Evolutionary conservation across 176 grass and related monocot genomes (phyloP).

Genomic region (Paspalum vaginatum): DNA sequence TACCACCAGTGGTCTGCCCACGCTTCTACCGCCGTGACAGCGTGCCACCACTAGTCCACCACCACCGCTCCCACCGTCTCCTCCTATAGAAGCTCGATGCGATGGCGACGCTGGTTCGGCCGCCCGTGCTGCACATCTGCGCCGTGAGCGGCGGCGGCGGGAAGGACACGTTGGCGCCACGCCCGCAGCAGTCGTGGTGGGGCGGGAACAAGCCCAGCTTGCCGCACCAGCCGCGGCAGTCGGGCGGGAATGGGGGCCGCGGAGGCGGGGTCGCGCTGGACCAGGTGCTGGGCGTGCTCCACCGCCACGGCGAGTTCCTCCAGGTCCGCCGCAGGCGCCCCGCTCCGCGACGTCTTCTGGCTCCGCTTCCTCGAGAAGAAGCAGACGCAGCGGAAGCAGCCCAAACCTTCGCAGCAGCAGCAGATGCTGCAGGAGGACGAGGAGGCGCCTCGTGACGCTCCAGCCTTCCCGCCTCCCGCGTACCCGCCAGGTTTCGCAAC

Average conservation of each 20-base stretch:
- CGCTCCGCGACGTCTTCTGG: slow-evolving; percentile 66
- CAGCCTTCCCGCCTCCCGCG: slow-evolving; percentile 48
- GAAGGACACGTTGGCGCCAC: slow-evolving; percentile 36
- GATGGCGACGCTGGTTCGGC: slow-evolving; percentile 52
- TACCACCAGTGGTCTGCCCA: not conserved
- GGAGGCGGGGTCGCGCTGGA: slow-evolving; percentile 36
- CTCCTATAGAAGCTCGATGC: slow-evolving; percentile 21
- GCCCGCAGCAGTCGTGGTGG: slow-evolving; percentile 41
- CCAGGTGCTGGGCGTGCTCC: slow-evolving; percentile 65
- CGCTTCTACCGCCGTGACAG: not conserved
- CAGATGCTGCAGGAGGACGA: not conserved
- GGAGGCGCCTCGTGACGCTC: not conserved
- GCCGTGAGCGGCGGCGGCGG: slow-evolving; percentile 42
- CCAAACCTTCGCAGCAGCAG: slow-evolving; percentile 8
- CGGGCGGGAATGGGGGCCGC: slow-evolving; percentile 13
- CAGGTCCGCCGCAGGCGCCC: slow-evolving; percentile 39
- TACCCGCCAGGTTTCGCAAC: slow-evolving; percentile 54
- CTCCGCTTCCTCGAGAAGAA: slow-evolving; percentile 79
- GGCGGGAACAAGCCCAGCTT: slow-evolving; percentile 34
- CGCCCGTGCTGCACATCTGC: slow-evolving; percentile 47
- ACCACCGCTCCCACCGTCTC: not conserved
- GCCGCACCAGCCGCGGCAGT: slow-evolving; percentile 40
- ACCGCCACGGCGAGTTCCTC: slow-evolving; percentile 64
- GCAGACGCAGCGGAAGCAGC: slow-evolving; percentile 29
- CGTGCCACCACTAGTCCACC: slow-evolving; percentile 1